Conservation (phyloP, 495 filamentous ascomycete genomes). For the Hyaloscypha bicolor region DNA sequence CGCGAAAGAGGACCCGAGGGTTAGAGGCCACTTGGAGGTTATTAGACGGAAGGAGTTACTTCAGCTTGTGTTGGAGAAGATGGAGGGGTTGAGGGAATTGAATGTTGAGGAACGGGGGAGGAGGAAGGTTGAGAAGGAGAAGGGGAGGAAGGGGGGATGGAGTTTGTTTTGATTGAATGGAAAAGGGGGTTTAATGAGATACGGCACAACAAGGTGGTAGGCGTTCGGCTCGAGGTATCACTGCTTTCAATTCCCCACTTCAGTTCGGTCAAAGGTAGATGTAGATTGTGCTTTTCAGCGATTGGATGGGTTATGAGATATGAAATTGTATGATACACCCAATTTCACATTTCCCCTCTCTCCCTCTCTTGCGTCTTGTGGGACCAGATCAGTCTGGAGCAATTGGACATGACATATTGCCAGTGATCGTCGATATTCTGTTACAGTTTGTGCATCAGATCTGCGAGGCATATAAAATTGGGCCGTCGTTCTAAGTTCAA, state of each 20-base stretch:
- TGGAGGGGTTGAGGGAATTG: slow-evolving; percentile 80
- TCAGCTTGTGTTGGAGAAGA: slow-evolving; percentile 90
- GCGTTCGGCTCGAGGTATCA: background rate
- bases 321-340: background rate
- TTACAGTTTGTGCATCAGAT: too few relatives aligned
- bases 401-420: too few relatives aligned
- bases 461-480: too few relatives aligned
- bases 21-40: slow-evolving; percentile 85
- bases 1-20: slow-evolving; percentile 87
- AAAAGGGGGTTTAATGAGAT: background rate
- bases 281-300: slow-evolving; percentile 1
- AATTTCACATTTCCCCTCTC: background rate
- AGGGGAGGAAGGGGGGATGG: slow-evolving; percentile 24
- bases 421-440: too few relatives aligned
- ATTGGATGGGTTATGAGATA: background rate
- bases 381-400: too few relatives aligned
- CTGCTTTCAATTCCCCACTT: background rate
- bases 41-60: slow-evolving; percentile 90
- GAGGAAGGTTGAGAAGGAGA: slow-evolving; percentile 4
- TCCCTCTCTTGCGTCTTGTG: background rate
- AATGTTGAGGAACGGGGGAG: slow-evolving; percentile 48
- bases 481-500: too few relatives aligned
- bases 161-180: slow-evolving; percentile 23
- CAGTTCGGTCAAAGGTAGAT: background rate
- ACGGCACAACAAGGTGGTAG: background rate